Conservation (phyloP, 1,284 basidiomycete species). For the Ganoderma resinaceum region DNA sequence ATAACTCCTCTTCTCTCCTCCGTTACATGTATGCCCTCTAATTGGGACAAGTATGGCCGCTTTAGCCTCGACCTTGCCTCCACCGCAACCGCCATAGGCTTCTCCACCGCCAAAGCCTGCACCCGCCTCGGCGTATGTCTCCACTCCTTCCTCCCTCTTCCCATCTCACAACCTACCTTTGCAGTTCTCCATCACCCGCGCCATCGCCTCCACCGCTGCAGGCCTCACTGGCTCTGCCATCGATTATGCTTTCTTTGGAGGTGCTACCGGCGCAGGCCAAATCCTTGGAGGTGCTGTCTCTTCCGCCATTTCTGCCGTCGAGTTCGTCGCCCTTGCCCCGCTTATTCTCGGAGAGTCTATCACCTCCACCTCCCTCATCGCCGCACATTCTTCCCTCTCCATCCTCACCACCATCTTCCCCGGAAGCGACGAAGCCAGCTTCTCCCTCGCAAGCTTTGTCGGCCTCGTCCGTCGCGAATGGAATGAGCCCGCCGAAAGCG, state of each 20-base stretch:
- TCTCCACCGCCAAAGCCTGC: constrained; percentile 69
- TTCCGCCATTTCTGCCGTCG: constrained; percentile 68
- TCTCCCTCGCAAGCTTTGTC: constrained; percentile 81
- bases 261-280: constrained; percentile 60
- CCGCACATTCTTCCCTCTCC: constrained; percentile 77
- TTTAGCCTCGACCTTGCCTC: constrained; percentile 71
- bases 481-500: constrained; percentile 59
- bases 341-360: constrained; percentile 77
- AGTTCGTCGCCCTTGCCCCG: constrained; percentile 74
- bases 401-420: constrained; percentile 75
- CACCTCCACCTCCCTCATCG: constrained; percentile 75
- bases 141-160: constrained; percentile 14
- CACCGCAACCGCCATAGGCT: constrained; percentile 63
- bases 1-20: not conserved
- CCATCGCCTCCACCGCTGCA: constrained; percentile 62
- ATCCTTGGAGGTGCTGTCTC: constrained; percentile 64
- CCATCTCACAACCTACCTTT: constrained; percentile 9
- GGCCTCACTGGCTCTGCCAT: constrained; percentile 63
- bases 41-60: constrained; percentile 69
- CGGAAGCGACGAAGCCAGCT: constrained; percentile 77
- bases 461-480: constrained; percentile 74
- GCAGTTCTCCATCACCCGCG: constrained; percentile 74
- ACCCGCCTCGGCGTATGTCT: constrained; percentile 70
- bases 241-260: constrained; percentile 70
- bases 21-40: constrained; percentile 33